Evolutionary conservation across 495 filamentous ascomycete species (phyloP), one percentile per base, ranked within the genome.

Genomic region (Hyphodiscus hymeniophilus): DNA sequence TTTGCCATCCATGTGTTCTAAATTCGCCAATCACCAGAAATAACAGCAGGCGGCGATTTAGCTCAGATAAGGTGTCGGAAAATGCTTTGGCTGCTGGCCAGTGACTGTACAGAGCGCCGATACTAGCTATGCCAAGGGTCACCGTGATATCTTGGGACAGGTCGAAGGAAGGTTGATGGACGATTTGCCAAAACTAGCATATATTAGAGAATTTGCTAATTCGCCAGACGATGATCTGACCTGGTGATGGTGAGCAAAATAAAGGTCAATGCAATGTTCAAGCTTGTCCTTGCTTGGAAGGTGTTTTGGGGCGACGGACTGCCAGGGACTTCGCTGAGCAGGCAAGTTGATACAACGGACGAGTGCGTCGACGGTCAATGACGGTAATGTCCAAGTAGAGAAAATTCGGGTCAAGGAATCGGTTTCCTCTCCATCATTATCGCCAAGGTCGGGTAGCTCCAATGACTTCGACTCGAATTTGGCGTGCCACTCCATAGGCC

Each of bases 401-500:
- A 10, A 20, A 24, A 7, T 21, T 7, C 8, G 13, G 7, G 8
- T 5, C 5, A 11, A 26, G 7, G 15, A 7, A 10, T 20, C 8
- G 5, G 20, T 5, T 11, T 42, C 13, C 20, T 42, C 10, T 6
- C 13, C 22, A 42, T 11, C 7, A n/a, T n/a, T n/a, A 21, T 42
- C 21, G 16, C 39, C 39, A 7, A 42, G 20, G 8, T 5, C 10
- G 12, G 39, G 39, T 10, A 42, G 39, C 10, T 7, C 8, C n/a
- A n/a, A 10, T 8, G 13, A 10, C 24, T 20, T 22, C 20, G 39
- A 6, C 8, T n/a, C n/a, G n/a, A n/a, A n/a, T n/a, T n/a, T n/a
- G n/a, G 20, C 39, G 24, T 42, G 21, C 39, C 39, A 42, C 24
- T 42, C 39, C 39, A 42, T 42, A 5, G 39, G 39, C 39, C 39